phyloP scores from a whole-genome alignment of 129 eudicot genomes.

The Ambrosia artemisiifolia region DNA sequence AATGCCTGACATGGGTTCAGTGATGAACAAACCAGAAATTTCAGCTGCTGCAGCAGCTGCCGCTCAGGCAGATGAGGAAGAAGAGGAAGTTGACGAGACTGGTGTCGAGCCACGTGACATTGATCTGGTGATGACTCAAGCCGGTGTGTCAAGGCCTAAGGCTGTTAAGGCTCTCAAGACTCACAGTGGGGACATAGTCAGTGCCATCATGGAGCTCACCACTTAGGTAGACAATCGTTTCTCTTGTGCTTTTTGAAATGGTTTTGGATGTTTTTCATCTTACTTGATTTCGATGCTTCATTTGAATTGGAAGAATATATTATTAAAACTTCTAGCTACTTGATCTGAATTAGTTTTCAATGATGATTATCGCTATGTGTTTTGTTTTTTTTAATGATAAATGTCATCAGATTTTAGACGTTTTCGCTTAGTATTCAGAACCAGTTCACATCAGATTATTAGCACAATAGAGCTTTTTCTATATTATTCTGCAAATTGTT shows the following conservation, averaged over 20 bases:
- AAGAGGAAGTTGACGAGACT: slow-evolving; percentile 77
- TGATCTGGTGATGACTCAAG: slow-evolving; percentile 79
- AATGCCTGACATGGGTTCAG: slow-evolving; percentile 74
- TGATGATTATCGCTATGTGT: background rate
- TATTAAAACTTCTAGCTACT: slow-evolving; percentile 20
- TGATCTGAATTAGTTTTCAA: slow-evolving; percentile 11
- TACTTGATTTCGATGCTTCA: slow-evolving; percentile 15
- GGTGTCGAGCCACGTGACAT: slow-evolving; percentile 74
- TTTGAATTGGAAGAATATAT: slow-evolving; percentile 16
- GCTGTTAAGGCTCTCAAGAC: slow-evolving; percentile 84
- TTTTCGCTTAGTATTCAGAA: too few species aligned
- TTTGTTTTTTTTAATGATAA: background rate
- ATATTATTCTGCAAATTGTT: background rate
- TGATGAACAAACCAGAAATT: slow-evolving; percentile 57
- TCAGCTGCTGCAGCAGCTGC: slow-evolving; percentile 36
- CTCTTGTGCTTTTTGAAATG: slow-evolving; percentile 3
- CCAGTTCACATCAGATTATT: too few species aligned
- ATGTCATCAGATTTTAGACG: too few species aligned
- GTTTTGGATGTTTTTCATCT: slow-evolving; percentile 13
- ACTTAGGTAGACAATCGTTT: slow-evolving; percentile 31
- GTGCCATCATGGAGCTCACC: slow-evolving; percentile 91
- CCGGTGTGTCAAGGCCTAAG: slow-evolving; percentile 66
- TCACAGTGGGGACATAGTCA: slow-evolving; percentile 69
- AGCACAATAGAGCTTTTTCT: background rate
- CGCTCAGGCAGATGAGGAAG: slow-evolving; percentile 71